Evolutionary conservation across 2,329 filamentous ascomycete genomes (phyloP).

Genomic region (Sordariomycetes sp.): DNA sequence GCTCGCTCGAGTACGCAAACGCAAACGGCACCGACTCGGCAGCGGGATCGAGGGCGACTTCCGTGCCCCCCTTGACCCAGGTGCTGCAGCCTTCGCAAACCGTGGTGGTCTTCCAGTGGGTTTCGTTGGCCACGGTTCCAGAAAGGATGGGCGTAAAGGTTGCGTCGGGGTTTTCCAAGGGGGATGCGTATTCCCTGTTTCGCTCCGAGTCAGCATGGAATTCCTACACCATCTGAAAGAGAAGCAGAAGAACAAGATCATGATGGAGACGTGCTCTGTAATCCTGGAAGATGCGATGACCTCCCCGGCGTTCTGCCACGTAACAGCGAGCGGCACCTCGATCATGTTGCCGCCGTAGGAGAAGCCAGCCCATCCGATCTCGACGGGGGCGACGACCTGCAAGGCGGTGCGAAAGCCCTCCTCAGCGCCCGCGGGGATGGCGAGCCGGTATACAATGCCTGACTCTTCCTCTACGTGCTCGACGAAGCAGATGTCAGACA

Average conservation of each 20-base stretch:
- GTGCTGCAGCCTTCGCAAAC: slow-evolving; percentile 28
- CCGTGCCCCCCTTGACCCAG: slow-evolving; percentile 23
- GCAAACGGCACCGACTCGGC: neutral
- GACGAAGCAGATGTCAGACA: slow-evolving; percentile 2
- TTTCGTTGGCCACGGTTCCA: slow-evolving; percentile 21
- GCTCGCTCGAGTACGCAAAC: neutral
- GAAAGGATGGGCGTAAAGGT: slow-evolving; percentile 22
- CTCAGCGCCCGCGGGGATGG: slow-evolving; percentile 20
- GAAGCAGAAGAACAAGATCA: slow-evolving; percentile 1
- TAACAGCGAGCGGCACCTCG: slow-evolving; percentile 29
- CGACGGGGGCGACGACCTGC: slow-evolving; percentile 28
- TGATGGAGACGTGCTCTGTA: slow-evolving; percentile 8
- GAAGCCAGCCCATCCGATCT: slow-evolving; percentile 32
- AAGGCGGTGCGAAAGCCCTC: slow-evolving; percentile 28
- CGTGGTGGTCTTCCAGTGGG: slow-evolving; percentile 23
- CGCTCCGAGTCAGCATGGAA: too few species aligned
- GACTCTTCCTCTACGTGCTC: slow-evolving; percentile 14
- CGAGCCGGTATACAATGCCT: slow-evolving; percentile 20
- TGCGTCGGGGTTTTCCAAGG: slow-evolving; percentile 17
- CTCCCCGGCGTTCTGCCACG: slow-evolving; percentile 29
- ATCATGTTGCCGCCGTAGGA: slow-evolving; percentile 35
- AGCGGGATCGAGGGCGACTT: neutral
- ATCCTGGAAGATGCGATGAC: slow-evolving; percentile 17
- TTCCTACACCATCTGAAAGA: neutral
- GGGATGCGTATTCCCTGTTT: slow-evolving; percentile 23